phyloP scores from a whole-genome alignment of 2,329 filamentous ascomycete genomes.

The Fonsecaea pugnacius region DNA sequence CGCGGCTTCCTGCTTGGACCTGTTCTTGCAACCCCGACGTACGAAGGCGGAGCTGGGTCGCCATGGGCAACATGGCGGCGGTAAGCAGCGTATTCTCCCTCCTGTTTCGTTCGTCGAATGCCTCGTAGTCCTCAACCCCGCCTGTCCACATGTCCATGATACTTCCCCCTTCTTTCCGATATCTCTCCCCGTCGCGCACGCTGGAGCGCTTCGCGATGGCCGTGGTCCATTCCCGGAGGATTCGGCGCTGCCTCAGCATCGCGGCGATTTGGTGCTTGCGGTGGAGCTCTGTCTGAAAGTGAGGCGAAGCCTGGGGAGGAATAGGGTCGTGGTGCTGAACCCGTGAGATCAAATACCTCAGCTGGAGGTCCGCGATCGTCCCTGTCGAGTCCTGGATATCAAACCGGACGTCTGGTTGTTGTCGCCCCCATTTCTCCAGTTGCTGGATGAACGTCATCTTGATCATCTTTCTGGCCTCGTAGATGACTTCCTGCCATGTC shows the following conservation, averaged over 20 bases:
- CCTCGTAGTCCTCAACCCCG: not conserved
- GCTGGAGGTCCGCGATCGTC: not conserved
- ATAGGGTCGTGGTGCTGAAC: not conserved
- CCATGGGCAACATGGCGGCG: not conserved
- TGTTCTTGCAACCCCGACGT: not conserved
- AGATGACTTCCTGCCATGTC: conserved; percentile 1
- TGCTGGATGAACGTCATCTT: conserved; percentile 1
- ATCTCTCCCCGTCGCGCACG: conserved; percentile 10
- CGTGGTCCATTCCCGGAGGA: conserved; percentile 5
- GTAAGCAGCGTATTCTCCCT: conserved; percentile 3
- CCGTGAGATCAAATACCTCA: not conserved
- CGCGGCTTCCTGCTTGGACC: not conserved
- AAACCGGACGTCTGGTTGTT: not conserved
- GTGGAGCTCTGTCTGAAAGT: not conserved
- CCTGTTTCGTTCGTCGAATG: conserved; percentile 16
- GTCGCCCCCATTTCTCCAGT: not conserved
- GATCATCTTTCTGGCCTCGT: not conserved
- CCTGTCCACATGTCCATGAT: conserved; percentile 18
- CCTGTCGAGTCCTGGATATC: not conserved
- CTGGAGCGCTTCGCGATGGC: not conserved
- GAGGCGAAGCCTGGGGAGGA: not conserved
- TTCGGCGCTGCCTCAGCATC: conserved; percentile 14
- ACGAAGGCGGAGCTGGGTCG: not conserved
- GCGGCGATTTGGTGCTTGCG: conserved; percentile 9
- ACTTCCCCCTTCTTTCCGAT: conserved; percentile 11